These are phyloP conservation scores for Berberis vulgaris DNA, from an alignment of 164 flowering plant genomes.

Conservation along the genomic window DNA sequence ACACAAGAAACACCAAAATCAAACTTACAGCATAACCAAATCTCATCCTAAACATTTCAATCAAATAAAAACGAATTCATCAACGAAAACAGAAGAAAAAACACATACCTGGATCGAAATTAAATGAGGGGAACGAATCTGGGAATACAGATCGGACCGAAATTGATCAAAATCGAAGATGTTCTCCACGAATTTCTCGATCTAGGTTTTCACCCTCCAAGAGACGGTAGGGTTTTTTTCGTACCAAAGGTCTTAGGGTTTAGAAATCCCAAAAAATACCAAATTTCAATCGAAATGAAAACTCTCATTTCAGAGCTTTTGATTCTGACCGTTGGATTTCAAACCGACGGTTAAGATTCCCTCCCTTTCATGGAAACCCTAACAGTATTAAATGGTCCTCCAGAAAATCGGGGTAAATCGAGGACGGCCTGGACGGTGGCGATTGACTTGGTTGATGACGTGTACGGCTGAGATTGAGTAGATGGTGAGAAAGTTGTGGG, in stretches of 20 bases:
- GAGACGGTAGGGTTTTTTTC: constrained; percentile 47
- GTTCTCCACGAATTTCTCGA: constrained; percentile 10
- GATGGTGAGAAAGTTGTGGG: constrained; percentile 6
- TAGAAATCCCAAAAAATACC: constrained; percentile 20
- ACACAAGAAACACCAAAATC: constrained; percentile 11
- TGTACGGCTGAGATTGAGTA: constrained; percentile 17
- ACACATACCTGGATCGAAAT: constrained; percentile 33
- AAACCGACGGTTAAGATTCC: constrained; percentile 3
- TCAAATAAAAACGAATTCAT: constrained; percentile 6
- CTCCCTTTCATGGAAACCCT: constrained; percentile 4
- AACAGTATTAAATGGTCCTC: constrained; percentile 10
- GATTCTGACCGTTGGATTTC: constrained; percentile 16
- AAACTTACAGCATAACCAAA: constrained; percentile 3
- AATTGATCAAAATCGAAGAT: background rate
- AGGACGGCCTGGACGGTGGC: constrained; percentile 9
- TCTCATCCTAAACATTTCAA: constrained; percentile 11
- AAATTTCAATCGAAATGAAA: constrained; percentile 14
- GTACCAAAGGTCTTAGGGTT: constrained; percentile 38
- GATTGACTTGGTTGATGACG: background rate
- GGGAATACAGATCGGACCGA: background rate
- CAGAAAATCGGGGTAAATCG: constrained; percentile 19
- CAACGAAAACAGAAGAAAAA: constrained; percentile 1
- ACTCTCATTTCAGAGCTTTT: background rate
- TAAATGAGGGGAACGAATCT: background rate
- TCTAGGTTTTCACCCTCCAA: constrained; percentile 19